Evolutionary conservation across 208 protist species (phyloP).

Genomic region (Leishmania tropica): DNA sequence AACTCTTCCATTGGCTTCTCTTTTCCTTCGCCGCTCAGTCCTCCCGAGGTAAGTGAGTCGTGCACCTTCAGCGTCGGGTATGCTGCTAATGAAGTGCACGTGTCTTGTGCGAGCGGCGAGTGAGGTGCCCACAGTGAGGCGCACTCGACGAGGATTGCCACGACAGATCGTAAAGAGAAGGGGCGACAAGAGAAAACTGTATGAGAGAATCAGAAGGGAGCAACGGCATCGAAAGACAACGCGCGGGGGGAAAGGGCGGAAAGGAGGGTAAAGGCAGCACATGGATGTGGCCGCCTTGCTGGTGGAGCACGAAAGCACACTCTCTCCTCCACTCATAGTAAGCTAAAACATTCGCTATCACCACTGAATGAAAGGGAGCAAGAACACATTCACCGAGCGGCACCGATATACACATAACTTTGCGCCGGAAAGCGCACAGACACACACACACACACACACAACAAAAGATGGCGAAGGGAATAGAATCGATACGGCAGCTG

Average conservation of each 20-base stretch:
- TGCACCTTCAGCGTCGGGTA: background rate
- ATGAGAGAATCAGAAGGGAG: conserved; percentile 3
- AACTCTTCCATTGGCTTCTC: background rate
- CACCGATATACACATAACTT: background rate
- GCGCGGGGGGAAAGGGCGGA: background rate
- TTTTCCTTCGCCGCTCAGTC: background rate
- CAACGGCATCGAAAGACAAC: conserved; percentile 5
- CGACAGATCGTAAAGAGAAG: background rate
- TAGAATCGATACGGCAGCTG: background rate
- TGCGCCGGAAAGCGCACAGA: background rate
- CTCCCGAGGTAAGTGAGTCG: background rate
- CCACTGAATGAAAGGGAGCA: background rate
- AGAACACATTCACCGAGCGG: background rate
- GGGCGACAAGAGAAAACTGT: conserved; percentile 4
- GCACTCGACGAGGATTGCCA: background rate
- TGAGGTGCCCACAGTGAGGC: conserved; percentile 3
- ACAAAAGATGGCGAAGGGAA: background rate
- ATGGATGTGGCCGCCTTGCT: background rate
- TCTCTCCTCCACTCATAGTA: background rate
- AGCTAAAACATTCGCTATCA: background rate
- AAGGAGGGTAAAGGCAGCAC: background rate
- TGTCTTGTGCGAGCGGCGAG: background rate
- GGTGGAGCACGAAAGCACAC: background rate
- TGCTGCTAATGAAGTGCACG: background rate
- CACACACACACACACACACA: background rate